phyloP scores from a whole-genome alignment of 1,284 basidiomycete species.

The Thelephora terrestris region DNA sequence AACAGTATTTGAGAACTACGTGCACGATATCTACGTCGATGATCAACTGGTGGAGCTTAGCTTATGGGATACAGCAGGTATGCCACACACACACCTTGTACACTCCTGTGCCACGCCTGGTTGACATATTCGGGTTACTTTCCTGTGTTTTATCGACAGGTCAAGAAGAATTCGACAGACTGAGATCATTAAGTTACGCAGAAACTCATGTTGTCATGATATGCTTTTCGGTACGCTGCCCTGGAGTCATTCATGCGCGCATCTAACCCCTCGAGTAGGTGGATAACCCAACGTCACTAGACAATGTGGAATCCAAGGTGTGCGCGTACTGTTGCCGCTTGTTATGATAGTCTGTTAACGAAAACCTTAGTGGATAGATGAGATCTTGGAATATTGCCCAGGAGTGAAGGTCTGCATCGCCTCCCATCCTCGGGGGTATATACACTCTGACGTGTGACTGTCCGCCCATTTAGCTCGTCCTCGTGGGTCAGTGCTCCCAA shows the following conservation, averaged over 20 bases:
- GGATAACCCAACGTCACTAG: conserved; percentile 83
- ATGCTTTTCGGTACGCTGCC: conserved; percentile 73
- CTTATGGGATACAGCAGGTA: conserved; percentile 95
- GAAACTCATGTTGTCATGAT: conserved; percentile 94
- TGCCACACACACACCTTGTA: conserved; percentile 17
- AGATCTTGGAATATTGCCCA: conserved; percentile 83
- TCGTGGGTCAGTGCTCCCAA: conserved; percentile 58
- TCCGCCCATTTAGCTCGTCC: conserved; percentile 49
- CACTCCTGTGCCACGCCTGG: not conserved
- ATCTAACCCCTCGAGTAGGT: conserved; percentile 63
- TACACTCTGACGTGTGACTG: not conserved
- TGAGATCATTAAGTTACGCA: conserved; percentile 86
- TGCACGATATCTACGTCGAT: conserved; percentile 77
- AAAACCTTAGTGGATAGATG: conserved; percentile 68
- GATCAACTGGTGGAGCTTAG: conserved; percentile 82
- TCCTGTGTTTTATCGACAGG: conserved; percentile 34
- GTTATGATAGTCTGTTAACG: no score
- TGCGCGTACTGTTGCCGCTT: conserved; percentile 6
- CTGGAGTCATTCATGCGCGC: conserved; percentile 1
- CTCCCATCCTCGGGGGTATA: conserved; percentile 1
- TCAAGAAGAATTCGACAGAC: conserved; percentile 92
- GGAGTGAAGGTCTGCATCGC: conserved; percentile 71
- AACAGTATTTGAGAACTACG: conserved; percentile 90
- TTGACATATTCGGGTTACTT: not conserved
- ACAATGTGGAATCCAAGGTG: conserved; percentile 90